Base-by-base conservation (phyloP, 306 rosid genomes). In the Sindora glabra region DNA sequence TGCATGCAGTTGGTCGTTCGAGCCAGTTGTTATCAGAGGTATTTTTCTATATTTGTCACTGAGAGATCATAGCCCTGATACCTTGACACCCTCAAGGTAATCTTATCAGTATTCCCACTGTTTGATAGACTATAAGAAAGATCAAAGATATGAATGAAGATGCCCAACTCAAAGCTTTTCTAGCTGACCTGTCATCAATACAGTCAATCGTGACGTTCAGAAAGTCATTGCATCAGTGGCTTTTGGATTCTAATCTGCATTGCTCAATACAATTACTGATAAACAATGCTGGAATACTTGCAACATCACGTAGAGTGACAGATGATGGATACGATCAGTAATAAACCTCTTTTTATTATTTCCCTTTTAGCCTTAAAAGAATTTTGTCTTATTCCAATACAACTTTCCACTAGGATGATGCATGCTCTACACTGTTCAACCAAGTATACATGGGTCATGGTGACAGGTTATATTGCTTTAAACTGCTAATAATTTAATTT, bases 231-330 rank as follows among this genome's bases (percentile, higher is more conserved):
- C 77, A 55, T 69, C 81, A 74, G 70, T 91, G 98, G 96, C 91
- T 91, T 51, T 59, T 65, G 44, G 75, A 79, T 66, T 81, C 96
- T 24, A 55, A 68, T 63, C 69, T 91, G 89, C 92, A 85, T 81
- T 70, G 81, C 83, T 91, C 98, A 0, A 62, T 87, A 58, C 96
- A 88, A 68, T 45, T 91, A 52, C 74, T 91, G 60, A 76, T 91
- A 50, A 91, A 91, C 83, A 83, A 85, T 65, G 98, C 96, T 55
- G 98, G 98, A 66, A 81, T 87, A 69, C 76, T 91, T 47, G 98
- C 96, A 42, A 88, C 88, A 21, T 91, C 96, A 11, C 73, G 58
- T 45, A 77, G 89, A 81, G 56, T 70, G 76, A 88, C 95, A 22
- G 54, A 75, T 17, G 91, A 91, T 45, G 96, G 95, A 68, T 81